phyloP scores from a whole-genome alignment of 306 rosid genomes.

The Corylus heterophylla region DNA sequence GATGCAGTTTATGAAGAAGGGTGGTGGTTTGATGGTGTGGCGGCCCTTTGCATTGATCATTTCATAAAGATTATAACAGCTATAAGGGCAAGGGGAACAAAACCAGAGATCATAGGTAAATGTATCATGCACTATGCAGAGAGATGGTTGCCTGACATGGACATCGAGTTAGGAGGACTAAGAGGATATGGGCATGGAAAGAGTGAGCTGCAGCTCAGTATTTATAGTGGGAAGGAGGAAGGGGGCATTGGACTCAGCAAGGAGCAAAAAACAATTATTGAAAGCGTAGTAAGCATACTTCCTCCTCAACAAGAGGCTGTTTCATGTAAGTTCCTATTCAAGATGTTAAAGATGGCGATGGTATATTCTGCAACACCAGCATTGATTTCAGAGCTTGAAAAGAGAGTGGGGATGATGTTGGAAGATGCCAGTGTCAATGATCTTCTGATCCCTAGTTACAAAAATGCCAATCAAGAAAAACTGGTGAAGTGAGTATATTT shows the following conservation, averaged over 20 bases:
- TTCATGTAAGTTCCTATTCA: slow-evolving; percentile 74
- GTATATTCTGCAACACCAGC: slow-evolving; percentile 80
- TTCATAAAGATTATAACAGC: slow-evolving; percentile 69
- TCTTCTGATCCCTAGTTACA: slow-evolving; percentile 77
- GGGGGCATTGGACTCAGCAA: slow-evolving; percentile 51
- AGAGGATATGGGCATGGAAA: slow-evolving; percentile 70
- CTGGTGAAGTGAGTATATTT: slow-evolving; percentile 55
- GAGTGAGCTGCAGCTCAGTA: slow-evolving; percentile 59
- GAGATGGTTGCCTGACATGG: slow-evolving; percentile 68
- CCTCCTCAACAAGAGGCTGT: slow-evolving; percentile 84
- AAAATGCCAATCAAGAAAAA: slow-evolving; percentile 58
- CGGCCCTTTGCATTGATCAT: slow-evolving; percentile 61
- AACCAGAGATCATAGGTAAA: slow-evolving; percentile 66
- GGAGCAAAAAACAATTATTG: slow-evolving; percentile 69
- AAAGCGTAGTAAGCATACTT: slow-evolving; percentile 73
- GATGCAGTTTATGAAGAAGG: slow-evolving; percentile 48
- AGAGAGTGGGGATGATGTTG: slow-evolving; percentile 75
- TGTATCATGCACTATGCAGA: slow-evolving; percentile 79
- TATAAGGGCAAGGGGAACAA: slow-evolving; percentile 61
- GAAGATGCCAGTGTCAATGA: slow-evolving; percentile 85
- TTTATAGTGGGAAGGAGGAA: slow-evolving; percentile 50
- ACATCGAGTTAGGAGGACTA: slow-evolving; percentile 66
- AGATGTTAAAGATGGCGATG: slow-evolving; percentile 79
- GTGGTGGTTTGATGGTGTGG: slow-evolving; percentile 68
- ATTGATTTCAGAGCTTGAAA: slow-evolving; percentile 84